Evolutionary conservation across 768 basidiomycete species (phyloP), one percentile per base, ranked within the genome.

Genomic region (Hygrophorus pudorinus): DNA sequence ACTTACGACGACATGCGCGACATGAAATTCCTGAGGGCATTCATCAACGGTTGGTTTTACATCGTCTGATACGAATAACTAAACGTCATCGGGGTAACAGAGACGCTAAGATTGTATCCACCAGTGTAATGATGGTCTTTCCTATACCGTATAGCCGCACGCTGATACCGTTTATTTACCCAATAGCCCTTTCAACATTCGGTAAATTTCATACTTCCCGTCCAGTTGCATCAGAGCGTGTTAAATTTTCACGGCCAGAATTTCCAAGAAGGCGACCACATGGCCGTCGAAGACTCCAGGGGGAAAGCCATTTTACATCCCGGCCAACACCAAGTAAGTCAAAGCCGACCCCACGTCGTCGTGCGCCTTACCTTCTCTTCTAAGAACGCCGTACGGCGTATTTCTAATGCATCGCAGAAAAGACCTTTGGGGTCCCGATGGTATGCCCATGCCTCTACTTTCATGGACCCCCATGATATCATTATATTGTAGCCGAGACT

Each of bases 381-480:
- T 5, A 29, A 73, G 75, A 34, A 50, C 61, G 17, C 46, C 57
- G 0, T 81, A 77, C 51, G 68, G 71, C 6, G 66, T 78, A 3
- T 63, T 70, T 46, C 58, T 73, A 27, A 79, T 81, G 77, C 81
- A 84, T 30, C 67, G 79, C 6, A 65, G 78, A 24, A 67, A 59
- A 40, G 76, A 80, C 49, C 65, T 79, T 1, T 83, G 81, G 81
- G 81, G 81, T 0, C 77, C 78, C 1, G 79, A 81, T 53, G 79
- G 78, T 78, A 50, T 4, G 63, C 7, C 24, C 40, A 7, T 7
- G 3, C 24, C 7, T 24, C 24, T 7, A 24, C 1, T 21, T 2
- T 13, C 0, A 20, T 18, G 28, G 6, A 8, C 28, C 11, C 35
- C 9, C 4, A 3, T 24, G 14, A 37, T 35, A 14, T 17, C 14